phyloP scores from a whole-genome alignment of 2,329 filamentous ascomycete species.

The Curvularia verruculosa region DNA sequence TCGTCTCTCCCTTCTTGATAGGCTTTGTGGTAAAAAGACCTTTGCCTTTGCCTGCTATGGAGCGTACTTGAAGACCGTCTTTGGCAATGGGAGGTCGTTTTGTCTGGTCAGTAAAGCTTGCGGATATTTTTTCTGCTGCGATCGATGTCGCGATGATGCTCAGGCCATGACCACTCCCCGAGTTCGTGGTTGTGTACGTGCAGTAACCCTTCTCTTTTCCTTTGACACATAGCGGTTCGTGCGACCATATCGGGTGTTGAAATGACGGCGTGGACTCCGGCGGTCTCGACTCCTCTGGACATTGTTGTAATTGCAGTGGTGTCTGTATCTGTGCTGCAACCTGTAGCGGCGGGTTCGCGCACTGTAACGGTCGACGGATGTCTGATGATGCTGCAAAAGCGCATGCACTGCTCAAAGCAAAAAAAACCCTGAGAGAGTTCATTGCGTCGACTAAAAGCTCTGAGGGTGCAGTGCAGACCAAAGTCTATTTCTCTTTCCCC shows the following conservation, averaged over 20 bases:
- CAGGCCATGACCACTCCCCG: conserved; percentile 22
- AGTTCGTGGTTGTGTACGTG: conserved; percentile 20
- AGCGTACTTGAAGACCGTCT: conserved; percentile 19
- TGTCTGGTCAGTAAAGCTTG: conserved; percentile 14
- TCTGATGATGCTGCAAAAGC: not conserved
- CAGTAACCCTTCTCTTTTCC: conserved; percentile 24
- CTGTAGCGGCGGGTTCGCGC: conserved; percentile 16
- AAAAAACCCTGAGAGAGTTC: conserved; percentile 12
- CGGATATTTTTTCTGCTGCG: conserved; percentile 22
- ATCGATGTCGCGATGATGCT: conserved; percentile 29
- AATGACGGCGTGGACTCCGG: not conserved
- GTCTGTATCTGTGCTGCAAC: conserved; percentile 16
- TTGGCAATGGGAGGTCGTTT: not conserved
- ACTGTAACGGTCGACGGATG: conserved; percentile 12
- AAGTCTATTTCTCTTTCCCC: conserved; percentile 12
- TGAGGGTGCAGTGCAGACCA: conserved; percentile 3
- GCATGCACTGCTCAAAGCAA: conserved; percentile 13
- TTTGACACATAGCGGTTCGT: conserved; percentile 22
- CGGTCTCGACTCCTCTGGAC: conserved; percentile 2
- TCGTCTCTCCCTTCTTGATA: conserved; percentile 23
- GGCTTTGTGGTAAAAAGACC: conserved; percentile 24
- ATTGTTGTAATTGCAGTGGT: conserved; percentile 16
- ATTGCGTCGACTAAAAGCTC: conserved; percentile 14
- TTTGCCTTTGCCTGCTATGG: conserved; percentile 33
- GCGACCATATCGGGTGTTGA: conserved; percentile 20